Base-by-base conservation (phyloP, 805 yeast genomes). In the Candida insectorum region DNA sequence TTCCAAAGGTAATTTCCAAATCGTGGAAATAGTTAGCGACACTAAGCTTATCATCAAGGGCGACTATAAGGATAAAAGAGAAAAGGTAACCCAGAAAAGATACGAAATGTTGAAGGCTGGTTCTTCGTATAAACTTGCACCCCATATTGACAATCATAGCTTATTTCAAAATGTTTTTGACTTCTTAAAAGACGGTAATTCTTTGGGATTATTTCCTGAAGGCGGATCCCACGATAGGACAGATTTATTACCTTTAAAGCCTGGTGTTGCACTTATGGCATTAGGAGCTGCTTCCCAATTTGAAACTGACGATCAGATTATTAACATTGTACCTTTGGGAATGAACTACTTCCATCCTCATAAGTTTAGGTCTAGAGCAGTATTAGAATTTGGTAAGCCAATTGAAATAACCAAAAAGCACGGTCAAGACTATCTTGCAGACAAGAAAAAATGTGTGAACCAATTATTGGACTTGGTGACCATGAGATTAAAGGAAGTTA, bases 211-310 rank as follows among this genome's bases (percentile, higher is more conserved):
- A 11, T 65, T 65, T 36, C 71, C 71, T 7, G 71, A 65, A 39
- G 71, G 71, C 9, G 71, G 71, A 5, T 60, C 65, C 24, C 71
- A 65, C 37, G 71, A 65, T 39, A 42, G 71, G 19, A 60, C 70
- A 3, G 63, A 60, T 29, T 55, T 65, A 31, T 51, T 65, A 25
- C 71, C 71, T 12, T 50, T 65, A 37, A 65, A 65, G 36, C 69
- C 71, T 0, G 71, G 71, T 1, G 71, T 65, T 16, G 71, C 71
- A 3, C 58, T 65, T 12, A 65, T 65, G 71, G 71, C 70, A 0
- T 40, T 65, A 17, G 71, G 71, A 2, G 63, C 71, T 1, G 56
- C 57, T 8, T 59, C 63, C 1, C 49, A 56, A 26, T 45, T 60
- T 4, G 41, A 33, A 9, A 43, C 44, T 28, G 49, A 47, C 6